These are phyloP conservation scores for Physaria fendleri DNA, from an alignment of 345 rosid genomes.

Conservation along the genomic window DNA sequence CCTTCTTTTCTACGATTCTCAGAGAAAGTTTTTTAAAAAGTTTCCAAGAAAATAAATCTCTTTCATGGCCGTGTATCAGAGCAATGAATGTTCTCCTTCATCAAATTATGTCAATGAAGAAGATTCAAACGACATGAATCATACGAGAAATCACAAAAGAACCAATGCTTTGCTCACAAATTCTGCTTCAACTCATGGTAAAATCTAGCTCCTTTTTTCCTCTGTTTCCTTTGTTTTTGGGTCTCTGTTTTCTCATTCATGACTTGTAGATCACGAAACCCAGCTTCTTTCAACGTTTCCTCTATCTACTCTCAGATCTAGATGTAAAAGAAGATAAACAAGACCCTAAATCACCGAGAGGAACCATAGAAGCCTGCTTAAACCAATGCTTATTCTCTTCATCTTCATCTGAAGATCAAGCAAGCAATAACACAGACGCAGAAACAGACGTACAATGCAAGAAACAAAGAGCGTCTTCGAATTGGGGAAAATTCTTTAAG, in stretches of 20 bases:
- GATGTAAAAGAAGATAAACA: conserved; percentile 39
- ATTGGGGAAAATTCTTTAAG: conserved; percentile 68
- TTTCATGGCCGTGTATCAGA: conserved; percentile 7
- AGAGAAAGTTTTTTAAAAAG: not conserved
- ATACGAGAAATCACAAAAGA: conserved; percentile 29
- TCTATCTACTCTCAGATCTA: conserved; percentile 30
- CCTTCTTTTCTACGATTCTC: not conserved
- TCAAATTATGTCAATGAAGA: conserved; percentile 23
- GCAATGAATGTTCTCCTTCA: conserved; percentile 8
- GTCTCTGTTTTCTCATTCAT: not conserved
- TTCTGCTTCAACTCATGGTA: conserved; percentile 62
- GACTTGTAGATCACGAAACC: conserved; percentile 23
- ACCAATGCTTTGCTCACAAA: conserved; percentile 27
- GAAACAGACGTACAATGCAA: conserved; percentile 15
- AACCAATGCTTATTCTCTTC: conserved; percentile 17
- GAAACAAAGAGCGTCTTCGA: conserved; percentile 32
- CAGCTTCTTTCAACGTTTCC: not conserved
- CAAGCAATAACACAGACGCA: conserved; percentile 8
- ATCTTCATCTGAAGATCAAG: conserved; percentile 13
- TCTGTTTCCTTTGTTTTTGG: too few relatives aligned
- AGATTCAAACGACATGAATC: conserved; percentile 12
- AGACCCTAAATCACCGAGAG: conserved; percentile 53
- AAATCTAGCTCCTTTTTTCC: not conserved
- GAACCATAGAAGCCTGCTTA: conserved; percentile 59
- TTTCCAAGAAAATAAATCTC: not conserved